These are phyloP conservation scores for Lupinus albus DNA, from an alignment of 306 rosid species.

Conservation along the genomic window DNA sequence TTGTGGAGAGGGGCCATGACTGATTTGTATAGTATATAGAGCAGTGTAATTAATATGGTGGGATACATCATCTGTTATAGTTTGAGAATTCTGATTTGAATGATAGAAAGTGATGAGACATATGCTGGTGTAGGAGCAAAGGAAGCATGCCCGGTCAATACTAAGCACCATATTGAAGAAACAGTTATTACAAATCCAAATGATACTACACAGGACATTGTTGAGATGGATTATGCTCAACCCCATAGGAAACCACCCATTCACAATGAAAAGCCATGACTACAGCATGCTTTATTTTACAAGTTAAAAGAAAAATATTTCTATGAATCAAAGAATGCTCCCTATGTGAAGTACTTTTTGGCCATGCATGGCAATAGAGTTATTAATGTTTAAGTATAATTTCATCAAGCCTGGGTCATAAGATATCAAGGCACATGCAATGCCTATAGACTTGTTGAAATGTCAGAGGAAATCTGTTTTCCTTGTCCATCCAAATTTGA, in stretches of 20 bases:
- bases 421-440: conserved; percentile 28
- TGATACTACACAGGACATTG: conserved; percentile 54
- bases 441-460: background rate
- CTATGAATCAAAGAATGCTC: background rate
- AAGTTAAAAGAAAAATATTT: no score
- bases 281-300: background rate
- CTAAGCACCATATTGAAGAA: conserved; percentile 45
- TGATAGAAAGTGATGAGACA: conserved; percentile 42
- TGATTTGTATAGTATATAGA: conserved; percentile 19
- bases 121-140: conserved; percentile 42
- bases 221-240: conserved; percentile 69
- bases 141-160: conserved; percentile 47
- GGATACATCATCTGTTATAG: background rate
- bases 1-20: background rate
- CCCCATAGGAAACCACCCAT: conserved; percentile 90
- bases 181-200: conserved; percentile 43
- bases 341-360: conserved; percentile 1
- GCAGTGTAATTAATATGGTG: conserved; percentile 20
- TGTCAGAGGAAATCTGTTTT: conserved; percentile 27
- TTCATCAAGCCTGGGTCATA: background rate
- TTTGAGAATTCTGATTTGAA: conserved; percentile 5
- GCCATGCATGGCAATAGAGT: background rate
- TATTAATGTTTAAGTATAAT: background rate
- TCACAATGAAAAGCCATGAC: conserved; percentile 70
- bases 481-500: background rate